phyloP scores from a whole-genome alignment of 495 filamentous ascomycete genomes.

The Lasiosphaeria ovina region DNA sequence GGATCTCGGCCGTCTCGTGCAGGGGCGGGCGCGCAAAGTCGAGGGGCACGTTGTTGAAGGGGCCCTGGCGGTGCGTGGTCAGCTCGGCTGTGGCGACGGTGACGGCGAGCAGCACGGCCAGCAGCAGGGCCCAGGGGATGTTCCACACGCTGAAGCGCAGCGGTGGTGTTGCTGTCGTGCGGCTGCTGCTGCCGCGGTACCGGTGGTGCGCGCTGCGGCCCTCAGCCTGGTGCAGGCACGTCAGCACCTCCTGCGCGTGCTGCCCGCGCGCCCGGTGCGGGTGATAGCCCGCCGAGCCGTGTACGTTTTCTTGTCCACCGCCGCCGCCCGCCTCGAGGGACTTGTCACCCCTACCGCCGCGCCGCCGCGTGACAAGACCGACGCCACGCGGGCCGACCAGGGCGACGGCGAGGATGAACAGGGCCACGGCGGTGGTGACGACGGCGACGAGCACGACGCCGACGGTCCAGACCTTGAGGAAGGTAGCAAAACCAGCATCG shows the following conservation, averaged over 20 bases:
- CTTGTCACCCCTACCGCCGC: constrained; percentile 3
- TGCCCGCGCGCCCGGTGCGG: constrained; percentile 19
- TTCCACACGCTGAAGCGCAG: constrained; percentile 28
- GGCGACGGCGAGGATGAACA: constrained; percentile 24
- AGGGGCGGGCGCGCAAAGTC: constrained; percentile 30
- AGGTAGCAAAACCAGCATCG: constrained; percentile 22
- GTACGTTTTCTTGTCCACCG: constrained; percentile 14
- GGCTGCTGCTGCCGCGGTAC: constrained; percentile 14
- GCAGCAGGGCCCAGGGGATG: constrained; percentile 28
- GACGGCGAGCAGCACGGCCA: constrained; percentile 24
- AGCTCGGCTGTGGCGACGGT: constrained; percentile 26
- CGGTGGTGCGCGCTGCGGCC: constrained; percentile 21
- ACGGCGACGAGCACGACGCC: constrained; percentile 31
- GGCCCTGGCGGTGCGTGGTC: constrained; percentile 25
- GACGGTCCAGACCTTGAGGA: constrained; percentile 30
- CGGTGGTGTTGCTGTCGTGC: constrained; percentile 4
- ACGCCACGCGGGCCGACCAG: constrained; percentile 18
- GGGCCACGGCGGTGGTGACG: constrained; percentile 25
- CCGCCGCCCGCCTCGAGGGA: constrained; percentile 19
- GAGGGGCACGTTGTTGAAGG: constrained; percentile 22
- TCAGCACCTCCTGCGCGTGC: constrained; percentile 28
- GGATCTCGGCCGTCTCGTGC: constrained; percentile 31
- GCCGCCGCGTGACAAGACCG: constrained; percentile 10
- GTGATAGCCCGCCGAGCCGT: constrained; percentile 15
- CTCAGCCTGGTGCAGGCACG: constrained; percentile 25